Base-by-base conservation (phyloP, 2,329 filamentous ascomycete species). In the Aspergillus felis region DNA sequence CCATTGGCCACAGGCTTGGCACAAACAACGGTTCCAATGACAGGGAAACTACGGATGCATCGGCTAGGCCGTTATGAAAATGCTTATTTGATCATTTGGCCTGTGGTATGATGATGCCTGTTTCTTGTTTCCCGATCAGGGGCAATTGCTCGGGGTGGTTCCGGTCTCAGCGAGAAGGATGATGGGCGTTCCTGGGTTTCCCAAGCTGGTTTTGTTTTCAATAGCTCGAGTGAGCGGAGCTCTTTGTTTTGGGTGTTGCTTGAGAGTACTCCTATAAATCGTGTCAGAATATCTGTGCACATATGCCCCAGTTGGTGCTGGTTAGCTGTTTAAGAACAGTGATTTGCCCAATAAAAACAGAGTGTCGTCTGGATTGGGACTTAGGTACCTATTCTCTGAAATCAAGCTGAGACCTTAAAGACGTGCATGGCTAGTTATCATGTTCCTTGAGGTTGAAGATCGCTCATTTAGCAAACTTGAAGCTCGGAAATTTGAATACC, bases 1-100 rank as follows among this genome's bases (percentile, higher is more conserved):
- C 80, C 14, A 65, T 75, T 42, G 66, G 66, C 52, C 69, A 68
- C 28, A 66, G 70, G 53, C 60, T 71, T 46, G 66, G 63, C 52
- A 61, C 62, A 25, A 63, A 61, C 25, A 59, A 70, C n/a, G 66
- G 66, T 24, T 53, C 59, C 27, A 62, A 62, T 24, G 61, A 61
- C 20, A 59, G 62, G n/a, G 64, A 67, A 20, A 55, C 54, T 27
- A 12, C 59, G 47, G 64, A 68, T 51, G 61, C 61, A 5, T 54
- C 64, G 1, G 35, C 41, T 51, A 54, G 59, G 27, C 57, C 52
- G 25, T 47, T 59, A 48, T 67, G 28, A 55, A 57, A 12, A 29
- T 42, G 9, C n/a, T 44, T 32, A 51, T 51, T 24, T 50, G 44
- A 27, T n/a, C 29, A 53, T 51, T 42, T 27, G 12, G 4, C 32